Evolutionary conservation across 441 rosid species (phyloP), one percentile per base, ranked within the genome.

Genomic region (Geranium incanum): DNA sequence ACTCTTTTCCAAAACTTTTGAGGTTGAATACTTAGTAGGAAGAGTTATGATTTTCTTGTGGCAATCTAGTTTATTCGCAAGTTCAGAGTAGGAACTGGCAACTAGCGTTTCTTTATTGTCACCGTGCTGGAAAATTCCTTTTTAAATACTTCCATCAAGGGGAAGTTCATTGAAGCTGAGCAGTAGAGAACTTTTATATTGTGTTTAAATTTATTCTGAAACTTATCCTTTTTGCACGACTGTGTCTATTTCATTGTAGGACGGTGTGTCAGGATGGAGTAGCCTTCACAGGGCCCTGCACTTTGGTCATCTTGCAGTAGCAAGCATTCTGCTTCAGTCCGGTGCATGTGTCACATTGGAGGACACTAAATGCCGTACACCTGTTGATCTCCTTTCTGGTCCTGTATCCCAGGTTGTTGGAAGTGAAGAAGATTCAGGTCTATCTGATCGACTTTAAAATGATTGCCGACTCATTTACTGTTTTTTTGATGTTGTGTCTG

Each of bases 241-340:
- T 7, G 36, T 37, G 11, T 64, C 67, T 23, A 8, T 11, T 28
- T 28, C 28, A 39, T 81, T 81, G 80, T 85, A 92, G 99, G 99
- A 95, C 85, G 99, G 99, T 82, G 99, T 92, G 82, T 95, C 99
- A 65, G 99, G 98, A 62, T 95, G 99, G 97, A 93, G 92, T 82
- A 86, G 97, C 81, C 97, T 93, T 73, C 99, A 93, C 73, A 81
- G 99, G 86, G 98, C 99, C 76, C 83, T 93, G 75, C 96, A 95
- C 80, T 95, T 95, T 81, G 98, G 98, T 74, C 98, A 95, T 88
- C 97, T 95, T 74, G 95, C 98, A 15, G 99, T 91, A 62, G 99
- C 97, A 73, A 86, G 93, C 77, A 76, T 86, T 66, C 94, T 95
- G 38, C 83, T 95, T 75, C 92, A 88, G 78, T 82, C 86, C 6